phyloP scores from a whole-genome alignment of 2,329 filamentous ascomycete species.

The Chaetomium sp. region DNA sequence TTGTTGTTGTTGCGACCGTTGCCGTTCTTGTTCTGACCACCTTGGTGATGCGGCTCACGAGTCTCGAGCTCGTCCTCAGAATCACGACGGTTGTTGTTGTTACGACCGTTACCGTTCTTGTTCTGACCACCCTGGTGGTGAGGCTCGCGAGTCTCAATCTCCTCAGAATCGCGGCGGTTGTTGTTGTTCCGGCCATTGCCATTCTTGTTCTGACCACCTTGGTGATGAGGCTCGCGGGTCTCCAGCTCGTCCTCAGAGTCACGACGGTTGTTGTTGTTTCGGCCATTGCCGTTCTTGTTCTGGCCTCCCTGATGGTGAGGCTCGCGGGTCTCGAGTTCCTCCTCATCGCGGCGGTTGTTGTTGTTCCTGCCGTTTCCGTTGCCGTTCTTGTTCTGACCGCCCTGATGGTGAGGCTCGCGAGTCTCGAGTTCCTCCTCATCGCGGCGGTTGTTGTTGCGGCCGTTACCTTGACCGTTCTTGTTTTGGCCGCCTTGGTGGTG shows the following conservation, averaged over 20 bases:
- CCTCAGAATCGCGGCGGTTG: background rate
- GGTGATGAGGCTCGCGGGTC: no score
- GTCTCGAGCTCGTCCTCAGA: background rate
- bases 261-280: background rate
- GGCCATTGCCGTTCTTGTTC: background rate
- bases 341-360: background rate
- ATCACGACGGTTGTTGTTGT: background rate
- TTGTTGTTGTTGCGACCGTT: background rate
- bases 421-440: constrained; percentile 4
- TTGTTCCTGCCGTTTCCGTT: background rate
- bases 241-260: background rate
- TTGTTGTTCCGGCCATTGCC: background rate
- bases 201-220: no score
- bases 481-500: background rate
- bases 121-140: background rate
- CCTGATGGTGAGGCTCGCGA: constrained; percentile 5
- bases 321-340: background rate
- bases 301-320: background rate
- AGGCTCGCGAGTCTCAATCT: background rate
- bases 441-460: background rate
- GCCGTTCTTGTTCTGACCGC: background rate
- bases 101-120: background rate
- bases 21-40: background rate
- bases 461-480: background rate
- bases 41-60: no score